Evolutionary conservation across 805 yeast species (phyloP).

Genomic region (Peterozyma xylosa): DNA sequence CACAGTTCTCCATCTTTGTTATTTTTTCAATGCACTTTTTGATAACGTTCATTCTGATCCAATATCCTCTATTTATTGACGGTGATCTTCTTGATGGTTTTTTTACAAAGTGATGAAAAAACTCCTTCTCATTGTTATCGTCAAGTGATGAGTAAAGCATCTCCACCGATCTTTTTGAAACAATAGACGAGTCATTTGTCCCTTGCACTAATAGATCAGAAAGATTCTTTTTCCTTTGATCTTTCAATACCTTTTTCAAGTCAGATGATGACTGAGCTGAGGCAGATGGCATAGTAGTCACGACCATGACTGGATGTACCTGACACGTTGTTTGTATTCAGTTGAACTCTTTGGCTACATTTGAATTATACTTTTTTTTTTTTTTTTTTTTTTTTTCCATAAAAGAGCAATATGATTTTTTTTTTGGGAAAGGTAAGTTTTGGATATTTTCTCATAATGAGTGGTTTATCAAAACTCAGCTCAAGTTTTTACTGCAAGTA

Average conservation of each 20-base stretch:
- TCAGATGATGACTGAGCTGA: no score
- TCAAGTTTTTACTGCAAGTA: no score
- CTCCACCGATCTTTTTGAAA: slow-evolving; percentile 77
- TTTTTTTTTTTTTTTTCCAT: no score
- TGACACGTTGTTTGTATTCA: no score
- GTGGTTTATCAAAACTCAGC: no score
- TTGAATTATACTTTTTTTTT: no score
- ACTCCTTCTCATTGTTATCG: slow-evolving; percentile 22
- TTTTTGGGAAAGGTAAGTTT: no score
- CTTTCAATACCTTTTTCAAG: slow-evolving; percentile 27
- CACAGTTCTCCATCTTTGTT: slow-evolving; percentile 19
- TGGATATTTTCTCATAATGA: no score
- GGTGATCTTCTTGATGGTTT: slow-evolving; percentile 68
- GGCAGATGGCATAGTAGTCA: no score
- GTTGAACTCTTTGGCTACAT: no score
- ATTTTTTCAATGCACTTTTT: slow-evolving; percentile 43
- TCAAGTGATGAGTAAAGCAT: slow-evolving; percentile 36
- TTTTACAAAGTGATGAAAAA: slow-evolving; percentile 62
- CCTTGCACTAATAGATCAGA: slow-evolving; percentile 73
- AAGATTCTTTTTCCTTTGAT: slow-evolving; percentile 35
- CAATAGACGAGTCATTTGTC: slow-evolving; percentile 77
- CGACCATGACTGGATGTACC: no score
- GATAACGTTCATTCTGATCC: slow-evolving; percentile 72
- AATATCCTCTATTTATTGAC: slow-evolving; percentile 74
- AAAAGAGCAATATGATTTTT: no score